Percentiles rank a stretch among this genome's conserved stretches.
These are phyloP conservation scores for Pythium periplocum DNA, from an alignment of 352 stramenopile genomes.

Conservation along the genomic window DNA sequence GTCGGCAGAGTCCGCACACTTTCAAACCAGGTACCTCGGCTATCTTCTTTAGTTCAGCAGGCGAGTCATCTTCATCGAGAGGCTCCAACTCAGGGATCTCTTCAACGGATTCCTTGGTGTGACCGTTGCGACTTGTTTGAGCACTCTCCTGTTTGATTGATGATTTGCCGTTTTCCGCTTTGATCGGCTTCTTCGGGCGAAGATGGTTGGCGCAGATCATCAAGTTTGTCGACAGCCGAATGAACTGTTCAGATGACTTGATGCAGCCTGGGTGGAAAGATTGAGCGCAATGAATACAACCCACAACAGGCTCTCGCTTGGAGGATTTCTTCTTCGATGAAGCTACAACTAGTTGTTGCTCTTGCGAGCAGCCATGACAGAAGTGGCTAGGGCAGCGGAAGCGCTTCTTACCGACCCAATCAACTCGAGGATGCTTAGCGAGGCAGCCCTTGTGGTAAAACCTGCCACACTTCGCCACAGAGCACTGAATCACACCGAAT, in stretches of 20 bases:
- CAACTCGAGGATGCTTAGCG: constrained; percentile 60
- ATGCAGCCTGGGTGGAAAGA: constrained; percentile 83
- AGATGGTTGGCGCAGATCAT: constrained; percentile 89
- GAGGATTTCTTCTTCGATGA: constrained; percentile 39
- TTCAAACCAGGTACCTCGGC: not conserved
- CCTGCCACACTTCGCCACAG: constrained; percentile 88
- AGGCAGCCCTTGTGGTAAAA: constrained; percentile 91
- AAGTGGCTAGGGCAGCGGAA: constrained; percentile 91
- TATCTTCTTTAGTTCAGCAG: too few relatives aligned
- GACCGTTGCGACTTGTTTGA: not conserved
- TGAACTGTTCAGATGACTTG: constrained; percentile 59
- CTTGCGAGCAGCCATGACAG: constrained; percentile 64
- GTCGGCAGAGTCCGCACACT: constrained; percentile 4
- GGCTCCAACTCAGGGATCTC: too few relatives aligned
- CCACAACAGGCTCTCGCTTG: constrained; percentile 42
- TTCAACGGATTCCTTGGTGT: not conserved
- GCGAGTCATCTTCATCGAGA: too few relatives aligned
- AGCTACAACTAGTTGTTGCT: constrained; percentile 12
- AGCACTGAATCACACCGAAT: constrained; percentile 89
- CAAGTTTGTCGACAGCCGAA: constrained; percentile 78
- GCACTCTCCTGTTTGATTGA: not conserved
- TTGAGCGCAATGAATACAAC: constrained; percentile 86
- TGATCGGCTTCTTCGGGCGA: constrained; percentile 27
- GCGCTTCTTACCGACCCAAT: constrained; percentile 85
- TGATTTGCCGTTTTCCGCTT: not conserved